phyloP scores from a whole-genome alignment of 768 basidiomycete genomes.

The Leucosporidium scottii region DNA sequence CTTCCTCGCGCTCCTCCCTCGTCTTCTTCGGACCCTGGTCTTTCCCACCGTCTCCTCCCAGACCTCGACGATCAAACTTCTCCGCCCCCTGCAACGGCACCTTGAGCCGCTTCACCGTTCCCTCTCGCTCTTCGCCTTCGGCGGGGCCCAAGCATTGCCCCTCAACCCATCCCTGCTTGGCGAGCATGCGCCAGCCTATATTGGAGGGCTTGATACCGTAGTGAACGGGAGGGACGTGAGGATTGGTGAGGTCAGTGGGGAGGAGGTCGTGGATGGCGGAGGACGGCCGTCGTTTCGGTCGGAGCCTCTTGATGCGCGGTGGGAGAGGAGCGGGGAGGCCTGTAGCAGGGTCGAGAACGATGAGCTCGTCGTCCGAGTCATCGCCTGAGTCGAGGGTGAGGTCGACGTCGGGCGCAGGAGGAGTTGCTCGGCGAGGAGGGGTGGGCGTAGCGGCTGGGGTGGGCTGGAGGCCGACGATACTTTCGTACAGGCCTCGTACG shows the following conservation, averaged over 20 bases:
- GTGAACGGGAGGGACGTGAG: neutral
- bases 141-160: constrained; percentile 7
- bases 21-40: neutral
- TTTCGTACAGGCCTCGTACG: constrained; percentile 13
- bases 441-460: neutral
- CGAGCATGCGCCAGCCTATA: constrained; percentile 13
- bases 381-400: constrained; percentile 11
- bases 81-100: constrained; percentile 25
- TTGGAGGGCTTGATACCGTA: constrained; percentile 8
- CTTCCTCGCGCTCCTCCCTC: neutral
- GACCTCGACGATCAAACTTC: constrained; percentile 21
- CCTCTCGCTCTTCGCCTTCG: neutral
- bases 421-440: neutral
- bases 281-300: neutral
- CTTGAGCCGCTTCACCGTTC: constrained; percentile 1
- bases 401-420: constrained; percentile 7
- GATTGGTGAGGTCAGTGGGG: neutral
- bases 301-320: neutral
- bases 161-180: constrained; percentile 16
- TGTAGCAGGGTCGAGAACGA: constrained; percentile 13
- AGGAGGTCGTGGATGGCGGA: constrained; percentile 21
- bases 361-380: constrained; percentile 6
- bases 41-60: neutral
- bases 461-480: neutral
- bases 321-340: neutral